Evolutionary conservation across 2,329 filamentous ascomycete genomes (phyloP), one percentile per base, ranked within the genome.

Genomic region (Colletotrichum liaoningense): DNA sequence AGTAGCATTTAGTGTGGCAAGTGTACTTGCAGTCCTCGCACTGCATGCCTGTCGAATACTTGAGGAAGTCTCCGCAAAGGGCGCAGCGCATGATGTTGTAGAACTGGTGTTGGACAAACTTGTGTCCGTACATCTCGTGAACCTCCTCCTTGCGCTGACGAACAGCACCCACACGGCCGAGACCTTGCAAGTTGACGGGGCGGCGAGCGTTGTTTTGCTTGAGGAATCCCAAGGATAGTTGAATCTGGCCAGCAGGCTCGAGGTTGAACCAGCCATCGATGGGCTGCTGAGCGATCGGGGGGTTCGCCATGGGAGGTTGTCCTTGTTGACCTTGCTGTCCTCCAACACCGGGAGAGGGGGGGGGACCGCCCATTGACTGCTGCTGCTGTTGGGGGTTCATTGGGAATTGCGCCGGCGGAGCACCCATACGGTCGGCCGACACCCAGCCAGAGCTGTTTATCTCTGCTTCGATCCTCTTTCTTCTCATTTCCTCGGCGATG

Each of bases 61-160:
- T 99, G 85, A 99, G 93, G 80, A 99, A 98, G 77, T 99, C 97
- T 73, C 95, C 97, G 82, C 97, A 99, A 46, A 98, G 91, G 16
- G 97, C 97, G 84, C 97, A 99, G 75, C 97, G 96, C 97, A 99
- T 99, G 81, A 99, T 98, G 88, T 98, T 99, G 92, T 98, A 99
- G 84, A 99, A 99, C 83, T 98, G 97, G 82, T 98, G 95, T 80
- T 97, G 94, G 69, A 98, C 93, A 81, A 99, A 99, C 85, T 98
- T 99, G 92, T 99, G 97, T 62, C 97, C 97, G 81, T 98, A 98
- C 88, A 98, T 98, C 86, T 99, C 97, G 85, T 98, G 94, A 5
- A 99, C 93, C 80, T 98, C 95, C 83, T 99, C 97, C 86, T 99
- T 99, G 80, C 95, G 94, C 85, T 99, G 96, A 77, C 97, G 94